These are phyloP conservation scores for Fagus crenata DNA, from an alignment of 306 rosid genomes.

Conservation along the genomic window DNA sequence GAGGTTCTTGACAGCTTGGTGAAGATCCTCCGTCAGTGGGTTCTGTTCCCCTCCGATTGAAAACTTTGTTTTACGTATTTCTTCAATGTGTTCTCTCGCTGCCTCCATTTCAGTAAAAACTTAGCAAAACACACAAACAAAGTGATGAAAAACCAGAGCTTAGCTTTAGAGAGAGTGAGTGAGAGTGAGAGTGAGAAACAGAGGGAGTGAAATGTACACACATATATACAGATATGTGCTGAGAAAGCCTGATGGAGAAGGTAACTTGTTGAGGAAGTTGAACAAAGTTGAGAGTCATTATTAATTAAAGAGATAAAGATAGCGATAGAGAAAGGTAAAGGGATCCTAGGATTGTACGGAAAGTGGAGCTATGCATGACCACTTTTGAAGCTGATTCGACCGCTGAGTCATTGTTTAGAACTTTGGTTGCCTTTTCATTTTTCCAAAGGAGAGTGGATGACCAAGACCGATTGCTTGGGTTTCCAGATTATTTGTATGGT, in stretches of 20 bases:
- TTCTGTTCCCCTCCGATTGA: conserved; percentile 52
- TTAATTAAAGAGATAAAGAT: no score
- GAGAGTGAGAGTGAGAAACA: neutral
- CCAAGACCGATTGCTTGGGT: no score
- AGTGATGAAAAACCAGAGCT: neutral
- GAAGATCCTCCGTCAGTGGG: conserved; percentile 51
- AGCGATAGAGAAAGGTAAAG: no score
- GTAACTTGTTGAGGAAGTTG: neutral
- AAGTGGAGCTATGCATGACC: neutral
- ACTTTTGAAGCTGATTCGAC: neutral
- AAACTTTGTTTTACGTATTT: conserved; percentile 53
- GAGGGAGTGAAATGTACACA: neutral
- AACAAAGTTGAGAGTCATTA: no score
- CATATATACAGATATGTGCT: no score
- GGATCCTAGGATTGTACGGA: no score
- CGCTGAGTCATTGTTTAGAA: no score
- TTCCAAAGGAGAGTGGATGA: no score
- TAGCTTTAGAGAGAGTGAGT: neutral
- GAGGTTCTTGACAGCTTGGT: conserved; percentile 56
- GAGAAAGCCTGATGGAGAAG: neutral
- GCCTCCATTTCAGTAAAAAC: conserved; percentile 21
- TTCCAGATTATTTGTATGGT: no score
- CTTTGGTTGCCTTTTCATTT: no score
- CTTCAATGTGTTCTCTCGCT: conserved; percentile 53
- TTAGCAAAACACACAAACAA: neutral